These are phyloP conservation scores for Amphibolis antarctica DNA, from an alignment of 106 monocot genomes.

Conservation along the genomic window DNA sequence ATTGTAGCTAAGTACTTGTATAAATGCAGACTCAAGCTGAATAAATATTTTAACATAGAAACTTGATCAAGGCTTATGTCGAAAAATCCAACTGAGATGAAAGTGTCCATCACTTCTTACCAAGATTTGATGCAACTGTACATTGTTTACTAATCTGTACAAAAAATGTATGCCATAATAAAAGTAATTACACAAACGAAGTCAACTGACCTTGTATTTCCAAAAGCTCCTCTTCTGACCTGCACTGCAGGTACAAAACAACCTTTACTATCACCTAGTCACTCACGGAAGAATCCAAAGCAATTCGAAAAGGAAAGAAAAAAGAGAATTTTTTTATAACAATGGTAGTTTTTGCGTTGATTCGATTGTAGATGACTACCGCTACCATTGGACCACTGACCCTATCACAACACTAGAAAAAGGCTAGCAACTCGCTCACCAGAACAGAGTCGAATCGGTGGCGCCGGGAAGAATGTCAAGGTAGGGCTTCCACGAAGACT, in stretches of 20 bases:
- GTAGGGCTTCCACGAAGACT: slow-evolving; percentile 64
- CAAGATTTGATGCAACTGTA: too few species aligned
- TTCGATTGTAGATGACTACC: too few species aligned
- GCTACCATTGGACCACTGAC: too few species aligned
- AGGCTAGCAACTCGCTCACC: slow-evolving; percentile 20
- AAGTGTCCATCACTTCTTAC: too few species aligned
- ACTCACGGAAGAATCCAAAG: not conserved
- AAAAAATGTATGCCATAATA: too few species aligned
- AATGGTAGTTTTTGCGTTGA: too few species aligned
- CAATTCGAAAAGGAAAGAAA: not conserved
- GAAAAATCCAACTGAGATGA: too few species aligned
- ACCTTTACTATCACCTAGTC: not conserved
- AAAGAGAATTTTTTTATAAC: not conserved
- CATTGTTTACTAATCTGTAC: too few species aligned
- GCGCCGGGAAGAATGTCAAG: slow-evolving; percentile 44
- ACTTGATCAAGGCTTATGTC: too few species aligned
- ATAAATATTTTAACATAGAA: too few species aligned
- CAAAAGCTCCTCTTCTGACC: slow-evolving; percentile 75
- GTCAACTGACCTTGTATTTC: slow-evolving; percentile 51
- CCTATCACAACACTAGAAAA: not conserved
- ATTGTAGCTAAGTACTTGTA: too few species aligned
- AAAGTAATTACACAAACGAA: not conserved
- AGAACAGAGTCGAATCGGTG: slow-evolving; percentile 78
- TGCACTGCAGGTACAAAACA: slow-evolving; percentile 34
- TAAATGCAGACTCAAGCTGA: too few species aligned